These are phyloP conservation scores for Cardiospermum halicacabum DNA, from an alignment of 345 rosid species.

Conservation along the genomic window DNA sequence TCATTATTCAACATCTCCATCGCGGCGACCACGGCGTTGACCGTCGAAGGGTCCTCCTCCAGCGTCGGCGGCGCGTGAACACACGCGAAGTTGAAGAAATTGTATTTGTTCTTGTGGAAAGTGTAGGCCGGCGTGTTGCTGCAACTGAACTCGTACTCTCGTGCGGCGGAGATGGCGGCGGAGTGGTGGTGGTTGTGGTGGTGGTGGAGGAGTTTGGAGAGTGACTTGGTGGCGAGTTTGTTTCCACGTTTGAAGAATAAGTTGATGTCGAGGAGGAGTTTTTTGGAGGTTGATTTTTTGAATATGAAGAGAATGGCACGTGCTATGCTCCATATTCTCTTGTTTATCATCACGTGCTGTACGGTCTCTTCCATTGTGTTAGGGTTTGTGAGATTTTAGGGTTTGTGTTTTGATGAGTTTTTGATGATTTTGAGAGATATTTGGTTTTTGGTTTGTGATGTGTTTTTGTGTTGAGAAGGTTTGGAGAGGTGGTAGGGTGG, in stretches of 20 bases:
- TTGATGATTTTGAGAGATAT: too few relatives aligned
- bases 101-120: conserved; percentile 35
- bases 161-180: too few relatives aligned
- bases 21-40: conserved; percentile 43
- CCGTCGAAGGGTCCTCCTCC: conserved; percentile 52
- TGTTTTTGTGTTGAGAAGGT: conserved; percentile 24
- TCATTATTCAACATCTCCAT: conserved; percentile 51
- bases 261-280: conserved; percentile 62
- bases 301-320: conserved; percentile 67
- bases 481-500: conserved; percentile 12
- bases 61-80: conserved; percentile 54
- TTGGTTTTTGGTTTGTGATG: conserved; percentile 1
- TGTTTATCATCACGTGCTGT: conserved; percentile 44
- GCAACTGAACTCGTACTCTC: conserved; percentile 95
- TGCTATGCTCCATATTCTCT: conserved; percentile 54
- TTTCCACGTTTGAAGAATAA: conserved; percentile 77
- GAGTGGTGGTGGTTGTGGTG: conserved; percentile 38
- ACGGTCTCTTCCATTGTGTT: conserved; percentile 34
- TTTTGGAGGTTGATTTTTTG: conserved; percentile 58
- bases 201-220: conserved; percentile 56
- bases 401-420: not conserved
- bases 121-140: conserved; percentile 69
- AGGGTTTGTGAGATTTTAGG: not conserved
- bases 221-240: conserved; percentile 61
- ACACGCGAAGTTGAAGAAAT: conserved; percentile 55